Evolutionary conservation across 257 asterid species (phyloP).

Genomic region (Solanum microdontum): DNA sequence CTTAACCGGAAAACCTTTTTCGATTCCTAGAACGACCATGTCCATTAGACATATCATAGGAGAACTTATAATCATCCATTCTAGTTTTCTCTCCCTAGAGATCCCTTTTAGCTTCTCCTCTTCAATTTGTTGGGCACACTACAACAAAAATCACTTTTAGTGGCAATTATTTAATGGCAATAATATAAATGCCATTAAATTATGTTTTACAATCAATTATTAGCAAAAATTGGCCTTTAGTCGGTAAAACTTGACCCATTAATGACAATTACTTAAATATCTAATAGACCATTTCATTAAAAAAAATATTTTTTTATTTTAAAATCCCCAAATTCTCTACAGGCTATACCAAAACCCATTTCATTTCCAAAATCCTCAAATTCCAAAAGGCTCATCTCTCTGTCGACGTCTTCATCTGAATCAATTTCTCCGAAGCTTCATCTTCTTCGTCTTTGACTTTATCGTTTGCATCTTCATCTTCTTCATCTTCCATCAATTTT

Average conservation of each 20-base stretch:
- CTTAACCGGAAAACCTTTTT: too few species aligned
- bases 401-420: neutral
- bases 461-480: conserved; percentile 20
- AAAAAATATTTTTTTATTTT: too few species aligned
- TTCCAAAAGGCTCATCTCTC: neutral
- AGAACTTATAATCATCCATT: too few species aligned
- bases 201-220: neutral
- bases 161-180: neutral
- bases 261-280: too few species aligned
- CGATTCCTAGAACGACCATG: too few species aligned
- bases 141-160: too few species aligned
- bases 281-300: neutral
- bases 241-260: neutral
- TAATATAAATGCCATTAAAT: too few species aligned
- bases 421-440: conserved; percentile 4
- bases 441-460: conserved; percentile 22
- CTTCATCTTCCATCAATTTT: conserved; percentile 58
- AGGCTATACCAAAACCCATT: neutral
- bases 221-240: too few species aligned
- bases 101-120: too few species aligned
- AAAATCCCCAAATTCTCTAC: neutral
- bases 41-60: too few species aligned
- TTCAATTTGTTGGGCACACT: neutral
- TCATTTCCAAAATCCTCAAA: neutral
- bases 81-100: too few species aligned